Percentiles rank a stretch among this genome's conserved stretches.
Evolutionary conservation across 2,329 filamentous ascomycete genomes (phyloP).

Genomic region (Paraphaeosphaeria minitans): DNA sequence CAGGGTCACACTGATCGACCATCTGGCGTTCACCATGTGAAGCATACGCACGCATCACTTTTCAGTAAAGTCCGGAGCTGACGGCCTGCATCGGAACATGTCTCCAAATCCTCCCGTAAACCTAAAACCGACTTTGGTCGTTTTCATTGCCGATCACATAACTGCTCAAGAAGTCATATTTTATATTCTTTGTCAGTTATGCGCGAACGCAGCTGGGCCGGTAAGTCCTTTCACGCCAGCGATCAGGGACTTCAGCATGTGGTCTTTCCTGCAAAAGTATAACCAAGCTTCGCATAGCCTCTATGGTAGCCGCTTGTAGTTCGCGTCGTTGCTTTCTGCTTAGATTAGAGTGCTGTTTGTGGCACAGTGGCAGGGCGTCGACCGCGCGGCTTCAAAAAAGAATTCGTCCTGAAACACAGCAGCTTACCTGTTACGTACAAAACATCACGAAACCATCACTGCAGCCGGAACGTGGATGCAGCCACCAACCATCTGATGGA

Average conservation of each 20-base stretch:
- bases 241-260: neutral
- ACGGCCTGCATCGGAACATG: too few relatives aligned
- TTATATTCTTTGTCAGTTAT: too few relatives aligned
- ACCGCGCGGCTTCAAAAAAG: neutral
- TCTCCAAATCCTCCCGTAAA: too few relatives aligned
- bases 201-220: neutral
- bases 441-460: neutral
- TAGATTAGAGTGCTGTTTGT: neutral
- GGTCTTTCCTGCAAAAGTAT: neutral
- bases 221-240: neutral
- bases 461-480: neutral
- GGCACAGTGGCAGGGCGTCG: neutral
- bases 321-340: neutral
- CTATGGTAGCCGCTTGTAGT: neutral
- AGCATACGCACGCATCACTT: too few relatives aligned
- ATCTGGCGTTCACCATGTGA: too few relatives aligned
- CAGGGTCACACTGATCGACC: too few relatives aligned
- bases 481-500: neutral
- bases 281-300: neutral
- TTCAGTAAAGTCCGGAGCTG: too few relatives aligned
- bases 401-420: neutral
- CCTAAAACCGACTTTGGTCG: neutral
- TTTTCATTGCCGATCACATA: too few relatives aligned
- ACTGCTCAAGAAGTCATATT: too few relatives aligned
- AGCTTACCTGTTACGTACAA: constrained; percentile 1